These are phyloP conservation scores for Nakazawaea peltata DNA, from an alignment of 805 yeast species.

Conservation along the genomic window DNA sequence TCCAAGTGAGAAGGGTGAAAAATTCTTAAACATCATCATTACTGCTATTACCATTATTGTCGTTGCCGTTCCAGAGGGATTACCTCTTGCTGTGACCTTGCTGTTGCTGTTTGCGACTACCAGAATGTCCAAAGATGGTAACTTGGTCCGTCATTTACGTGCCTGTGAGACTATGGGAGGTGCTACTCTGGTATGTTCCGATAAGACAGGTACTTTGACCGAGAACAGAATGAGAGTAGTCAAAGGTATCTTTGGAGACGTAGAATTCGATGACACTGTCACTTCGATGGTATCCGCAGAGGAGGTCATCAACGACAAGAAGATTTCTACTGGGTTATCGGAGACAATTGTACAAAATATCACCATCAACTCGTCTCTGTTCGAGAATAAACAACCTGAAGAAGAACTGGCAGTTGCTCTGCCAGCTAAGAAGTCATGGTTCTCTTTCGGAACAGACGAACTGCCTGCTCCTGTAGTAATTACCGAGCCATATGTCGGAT, in stretches of 20 bases:
- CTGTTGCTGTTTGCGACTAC: constrained; percentile 98
- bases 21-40: constrained; percentile 77
- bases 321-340: constrained; percentile 16
- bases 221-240: constrained; percentile 92
- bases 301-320: neutral
- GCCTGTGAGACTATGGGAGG: constrained; percentile 99
- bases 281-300: constrained; percentile 9
- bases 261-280: constrained; percentile 46
- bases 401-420: constrained; percentile 4
- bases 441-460: constrained; percentile 5
- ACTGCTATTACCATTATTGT: constrained; percentile 90
- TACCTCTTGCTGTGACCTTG: constrained; percentile 93
- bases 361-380: constrained; percentile 80
- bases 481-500: constrained; percentile 71
- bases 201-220: constrained; percentile 95
- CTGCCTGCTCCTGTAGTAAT: neutral
- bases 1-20: constrained; percentile 74
- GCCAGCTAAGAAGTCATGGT: constrained; percentile 11
- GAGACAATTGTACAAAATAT: constrained; percentile 44
- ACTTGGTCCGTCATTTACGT: constrained; percentile 85
- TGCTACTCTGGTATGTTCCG: constrained; percentile 95
- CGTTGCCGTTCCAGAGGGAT: constrained; percentile 99
- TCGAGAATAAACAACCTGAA: constrained; percentile 51
- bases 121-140: constrained; percentile 94
- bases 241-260: constrained; percentile 56